These are phyloP conservation scores for Narthecium ossifragum DNA, from an alignment of 106 monocot genomes.

Conservation along the genomic window DNA sequence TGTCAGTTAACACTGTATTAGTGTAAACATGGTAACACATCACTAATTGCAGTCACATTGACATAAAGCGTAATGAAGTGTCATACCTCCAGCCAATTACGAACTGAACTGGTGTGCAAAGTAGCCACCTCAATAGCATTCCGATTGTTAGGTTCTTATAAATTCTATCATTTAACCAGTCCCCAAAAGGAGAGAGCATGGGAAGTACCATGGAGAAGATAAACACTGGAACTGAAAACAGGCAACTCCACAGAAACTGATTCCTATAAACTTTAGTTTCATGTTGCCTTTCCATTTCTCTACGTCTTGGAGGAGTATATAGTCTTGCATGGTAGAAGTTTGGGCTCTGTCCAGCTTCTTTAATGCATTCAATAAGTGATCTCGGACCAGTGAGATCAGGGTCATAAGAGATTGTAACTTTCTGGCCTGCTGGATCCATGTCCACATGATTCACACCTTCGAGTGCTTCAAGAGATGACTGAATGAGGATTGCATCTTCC, in stretches of 20 bases:
- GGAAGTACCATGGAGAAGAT: constrained; percentile 87
- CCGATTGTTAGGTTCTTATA: constrained; percentile 61
- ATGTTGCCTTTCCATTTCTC: constrained; percentile 50
- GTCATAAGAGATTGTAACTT: constrained; percentile 61
- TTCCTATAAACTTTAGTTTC: constrained; percentile 49
- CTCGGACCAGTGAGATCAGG: constrained; percentile 83
- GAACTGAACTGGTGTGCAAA: constrained; percentile 91
- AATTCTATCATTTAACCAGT: constrained; percentile 54
- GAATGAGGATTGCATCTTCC: constrained; percentile 45
- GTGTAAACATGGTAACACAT: too few species aligned
- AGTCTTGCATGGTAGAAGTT: constrained; percentile 56
- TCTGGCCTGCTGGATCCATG: constrained; percentile 41
- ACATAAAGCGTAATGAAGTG: background rate
- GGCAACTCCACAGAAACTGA: constrained; percentile 81
- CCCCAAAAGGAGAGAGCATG: constrained; percentile 66
- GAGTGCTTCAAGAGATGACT: constrained; percentile 57
- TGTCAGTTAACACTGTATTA: too few species aligned
- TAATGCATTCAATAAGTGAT: constrained; percentile 62
- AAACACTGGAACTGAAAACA: constrained; percentile 76
- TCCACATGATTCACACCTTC: constrained; percentile 80
- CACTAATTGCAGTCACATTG: background rate
- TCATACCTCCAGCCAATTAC: constrained; percentile 89
- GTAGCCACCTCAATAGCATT: constrained; percentile 61
- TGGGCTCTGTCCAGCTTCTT: constrained; percentile 37
- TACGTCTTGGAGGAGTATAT: constrained; percentile 39